A percentile compares a stretch with the other conserved stretches of the same genome.
Evolutionary conservation across 177 flowering plant genomes (phyloP).

Genomic region (Tripterygium wilfordii): DNA sequence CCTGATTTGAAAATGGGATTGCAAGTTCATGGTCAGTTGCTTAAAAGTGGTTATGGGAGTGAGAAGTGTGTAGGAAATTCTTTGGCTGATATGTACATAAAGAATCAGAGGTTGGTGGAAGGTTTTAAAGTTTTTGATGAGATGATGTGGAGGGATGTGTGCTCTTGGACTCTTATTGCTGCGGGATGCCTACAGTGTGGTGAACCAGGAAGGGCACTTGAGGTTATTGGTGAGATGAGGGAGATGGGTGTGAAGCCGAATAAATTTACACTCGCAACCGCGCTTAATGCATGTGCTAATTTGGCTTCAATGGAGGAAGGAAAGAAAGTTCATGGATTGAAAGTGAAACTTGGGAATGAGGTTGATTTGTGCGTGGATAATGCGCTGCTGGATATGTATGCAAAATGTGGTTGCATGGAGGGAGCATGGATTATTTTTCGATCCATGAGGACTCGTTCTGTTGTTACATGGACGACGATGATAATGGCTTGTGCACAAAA

Average conservation of each 20-base stretch:
- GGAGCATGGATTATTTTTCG: constrained; percentile 47
- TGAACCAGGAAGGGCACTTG: constrained; percentile 42
- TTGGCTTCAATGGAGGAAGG: constrained; percentile 60
- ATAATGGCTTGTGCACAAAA: constrained; percentile 41
- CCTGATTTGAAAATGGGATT: constrained; percentile 36
- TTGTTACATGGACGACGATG: constrained; percentile 71
- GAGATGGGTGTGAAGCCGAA: constrained; percentile 47
- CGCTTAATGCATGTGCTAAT: constrained; percentile 62
- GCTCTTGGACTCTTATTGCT: constrained; percentile 77
- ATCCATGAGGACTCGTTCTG: constrained; percentile 39
- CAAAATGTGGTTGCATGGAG: constrained; percentile 73
- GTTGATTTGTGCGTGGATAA: constrained; percentile 62
- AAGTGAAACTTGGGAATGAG: constrained; percentile 51
- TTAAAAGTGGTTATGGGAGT: constrained; percentile 54
- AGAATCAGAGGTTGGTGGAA: constrained; percentile 33
- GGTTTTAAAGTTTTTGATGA: constrained; percentile 54
- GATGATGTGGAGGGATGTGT: constrained; percentile 50
- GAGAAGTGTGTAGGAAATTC: constrained; percentile 72
- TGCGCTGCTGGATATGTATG: constrained; percentile 79
- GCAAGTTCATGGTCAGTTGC: constrained; percentile 64
- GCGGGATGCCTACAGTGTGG: constrained; percentile 60
- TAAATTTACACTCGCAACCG: constrained; percentile 61
- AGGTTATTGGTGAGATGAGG: constrained; percentile 49
- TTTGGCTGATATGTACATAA: constrained; percentile 66
- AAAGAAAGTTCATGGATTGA: constrained; percentile 51